Evolutionary conservation across 2,329 filamentous ascomycete species (phyloP).

Genomic region (Coniochaeta sp.): DNA sequence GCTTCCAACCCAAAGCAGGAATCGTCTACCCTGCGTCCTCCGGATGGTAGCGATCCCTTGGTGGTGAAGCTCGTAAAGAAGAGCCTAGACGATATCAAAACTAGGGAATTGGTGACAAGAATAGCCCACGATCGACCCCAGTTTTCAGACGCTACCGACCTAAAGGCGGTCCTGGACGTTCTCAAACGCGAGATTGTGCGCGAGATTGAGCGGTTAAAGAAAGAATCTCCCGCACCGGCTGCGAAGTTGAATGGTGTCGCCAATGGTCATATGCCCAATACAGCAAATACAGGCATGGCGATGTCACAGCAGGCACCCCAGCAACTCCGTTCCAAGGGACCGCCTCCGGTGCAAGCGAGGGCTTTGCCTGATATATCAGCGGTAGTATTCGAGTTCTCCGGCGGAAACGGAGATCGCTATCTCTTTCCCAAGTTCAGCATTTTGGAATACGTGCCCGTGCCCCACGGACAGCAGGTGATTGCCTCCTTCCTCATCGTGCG

Average conservation of each 20-base stretch:
- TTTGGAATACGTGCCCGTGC: conserved; percentile 53
- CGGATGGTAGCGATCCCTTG: conserved; percentile 46
- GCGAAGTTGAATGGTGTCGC: conserved; percentile 10
- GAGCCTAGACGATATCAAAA: conserved; percentile 45
- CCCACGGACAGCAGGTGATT: conserved; percentile 53
- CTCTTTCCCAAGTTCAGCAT: conserved; percentile 74
- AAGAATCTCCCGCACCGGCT: conserved; percentile 11
- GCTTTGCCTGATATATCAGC: conserved; percentile 57
- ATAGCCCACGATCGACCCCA: conserved; percentile 45
- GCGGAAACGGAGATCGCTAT: conserved; percentile 66
- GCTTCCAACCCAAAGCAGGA: conserved; percentile 51
- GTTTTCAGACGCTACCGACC: conserved; percentile 45
- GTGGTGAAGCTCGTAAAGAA: conserved; percentile 51
- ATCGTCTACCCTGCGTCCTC: conserved; percentile 44
- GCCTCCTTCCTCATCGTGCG: conserved; percentile 73
- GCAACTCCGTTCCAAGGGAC: conserved; percentile 55
- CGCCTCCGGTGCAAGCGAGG: conserved; percentile 41
- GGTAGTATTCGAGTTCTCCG: conserved; percentile 61
- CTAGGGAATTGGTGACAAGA: conserved; percentile 43
- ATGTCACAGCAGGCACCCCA: conserved; percentile 19
- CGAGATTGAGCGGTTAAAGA: conserved; percentile 17
- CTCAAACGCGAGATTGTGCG: conserved; percentile 35
- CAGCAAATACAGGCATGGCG: not conserved
- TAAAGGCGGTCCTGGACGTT: conserved; percentile 45
- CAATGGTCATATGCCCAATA: conserved; percentile 8